Base-by-base conservation (phyloP, 768 basidiomycete genomes). In the Lentinula detonsa region DNA sequence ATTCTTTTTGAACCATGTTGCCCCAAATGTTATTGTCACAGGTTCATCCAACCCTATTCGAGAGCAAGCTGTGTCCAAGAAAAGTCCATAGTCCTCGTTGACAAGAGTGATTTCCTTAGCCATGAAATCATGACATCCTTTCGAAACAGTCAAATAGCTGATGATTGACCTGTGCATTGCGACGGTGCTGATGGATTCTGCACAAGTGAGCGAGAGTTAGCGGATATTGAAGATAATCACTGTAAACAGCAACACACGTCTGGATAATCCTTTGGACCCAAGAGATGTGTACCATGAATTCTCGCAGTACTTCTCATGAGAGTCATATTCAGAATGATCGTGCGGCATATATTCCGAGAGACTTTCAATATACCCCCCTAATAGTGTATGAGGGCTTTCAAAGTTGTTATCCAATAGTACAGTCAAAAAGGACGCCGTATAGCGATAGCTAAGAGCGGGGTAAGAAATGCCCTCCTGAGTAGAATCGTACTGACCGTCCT, bases 401-500 rank as follows among this genome's bases (percentile, higher is more conserved):
- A 58, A 50, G 8, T 28, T 39, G 21, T n/a, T 37, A 7, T 43
- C 8, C 1, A 58, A 9, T 8, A 48, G 21, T 4, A 49, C 16
- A 18, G 45, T 9, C 4, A 58, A 45, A 21, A 48, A 58, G 3
- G 43, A 34, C 9, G 57, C 57, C 11, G 55, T 56, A 31, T 42
- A 42, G 43, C 55, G 55, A 31, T 56, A 39, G 4, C 55, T 56
- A 31, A 40, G 11, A 37, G 37, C 7, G 37, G 11, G 11, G 7
- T 11, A 37, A 37, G 7, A 37, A 7, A 37, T 23, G 23, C 23
- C 23, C 23, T 23, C 23, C 37, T 11, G 11, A 37, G 37, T 37
- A 37, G 11, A 37, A 37, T 11, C 7, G 37, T 7, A 56, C 55
- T 21, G 16, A 63, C 64, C 64, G 45, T 33, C 64, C 64, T 18